Base-by-base conservation (phyloP, 2,329 filamentous ascomycete genomes). In the Ceratocystis alfenasii region DNA sequence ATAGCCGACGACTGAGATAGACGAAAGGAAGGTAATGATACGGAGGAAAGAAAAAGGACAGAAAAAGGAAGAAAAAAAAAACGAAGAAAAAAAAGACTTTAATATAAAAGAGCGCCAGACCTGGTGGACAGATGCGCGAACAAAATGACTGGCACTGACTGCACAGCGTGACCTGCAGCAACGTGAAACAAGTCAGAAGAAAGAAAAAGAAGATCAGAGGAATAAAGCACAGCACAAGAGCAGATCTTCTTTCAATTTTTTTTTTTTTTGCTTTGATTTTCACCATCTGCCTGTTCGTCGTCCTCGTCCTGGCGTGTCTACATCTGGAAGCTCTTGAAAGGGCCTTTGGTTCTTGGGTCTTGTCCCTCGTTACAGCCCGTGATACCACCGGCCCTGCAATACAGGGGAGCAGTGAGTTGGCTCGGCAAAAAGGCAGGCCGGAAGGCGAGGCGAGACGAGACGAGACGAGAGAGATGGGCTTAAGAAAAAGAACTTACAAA, bases 171-270 rank as follows among this genome's bases (percentile, higher is more conserved):
- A 46, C 20, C 36, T 46, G 36, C 33, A 28, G n/a, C 33, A 46
- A 62, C 59, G 22, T 62, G 41, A 62, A 28, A 62, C 44, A 30
- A 15, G 60, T 46, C 36, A 46, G 44, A 62, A 30, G 36, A 62
- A 28, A 46, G 22, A 10, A 46, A 62, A 25, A 46, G 36, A 45
- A 45, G 46, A 28, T 61, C n/a, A 36, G n/a, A 53, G 48, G n/a
- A 53, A 7, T 20, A 25, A 53, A 53, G n/a, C 48, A 7, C n/a
- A 53, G 48, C n/a, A 53, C 48, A 22, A 25, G 12, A 53, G 5
- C n/a, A 53, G 48, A 53, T 55, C 50, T 55, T 55, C 20, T 25
- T 25, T 6, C 3, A 4, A 12, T 53, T 53, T 53, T 25, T 55
- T 53, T 53, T 25, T 55, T 55, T 55, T 10, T 55, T 30, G 4